Evolutionary conservation across 306 rosid species (phyloP).

Genomic region (Albizia julibrissin): DNA sequence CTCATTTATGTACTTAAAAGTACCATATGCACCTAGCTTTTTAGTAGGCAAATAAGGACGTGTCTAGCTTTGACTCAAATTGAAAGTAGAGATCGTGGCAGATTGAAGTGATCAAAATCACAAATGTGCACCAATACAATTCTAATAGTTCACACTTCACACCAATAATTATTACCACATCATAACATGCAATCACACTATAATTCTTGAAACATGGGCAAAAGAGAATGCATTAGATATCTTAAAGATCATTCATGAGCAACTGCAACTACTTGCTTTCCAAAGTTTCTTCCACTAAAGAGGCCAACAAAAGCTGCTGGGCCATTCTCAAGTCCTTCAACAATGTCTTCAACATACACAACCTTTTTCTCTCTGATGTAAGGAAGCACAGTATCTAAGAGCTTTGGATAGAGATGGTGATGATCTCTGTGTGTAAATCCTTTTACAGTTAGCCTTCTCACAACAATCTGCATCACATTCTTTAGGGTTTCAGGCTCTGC

Average conservation of each 20-base stretch:
- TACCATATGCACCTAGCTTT: too few relatives aligned
- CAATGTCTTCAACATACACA: constrained; percentile 42
- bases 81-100: too few relatives aligned
- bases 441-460: constrained; percentile 36
- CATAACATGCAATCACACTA: too few relatives aligned
- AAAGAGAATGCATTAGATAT: too few relatives aligned
- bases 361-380: constrained; percentile 37
- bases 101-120: too few relatives aligned
- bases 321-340: constrained; percentile 43
- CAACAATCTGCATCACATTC: constrained; percentile 30
- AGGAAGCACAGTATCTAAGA: constrained; percentile 32
- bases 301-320: constrained; percentile 41
- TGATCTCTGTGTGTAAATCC: constrained; percentile 35
- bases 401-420: constrained; percentile 38
- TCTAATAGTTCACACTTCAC: too few relatives aligned
- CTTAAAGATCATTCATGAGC: constrained; percentile 4
- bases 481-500: constrained; percentile 26
- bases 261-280: not conserved
- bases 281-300: constrained; percentile 36
- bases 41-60: too few relatives aligned
- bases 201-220: too few relatives aligned
- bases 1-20: too few relatives aligned
- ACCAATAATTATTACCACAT: too few relatives aligned
- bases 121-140: too few relatives aligned
- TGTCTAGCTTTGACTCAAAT: too few relatives aligned